Base-by-base conservation (phyloP, 2,329 filamentous ascomycete species). In the Rasamsonia emersonii region DNA sequence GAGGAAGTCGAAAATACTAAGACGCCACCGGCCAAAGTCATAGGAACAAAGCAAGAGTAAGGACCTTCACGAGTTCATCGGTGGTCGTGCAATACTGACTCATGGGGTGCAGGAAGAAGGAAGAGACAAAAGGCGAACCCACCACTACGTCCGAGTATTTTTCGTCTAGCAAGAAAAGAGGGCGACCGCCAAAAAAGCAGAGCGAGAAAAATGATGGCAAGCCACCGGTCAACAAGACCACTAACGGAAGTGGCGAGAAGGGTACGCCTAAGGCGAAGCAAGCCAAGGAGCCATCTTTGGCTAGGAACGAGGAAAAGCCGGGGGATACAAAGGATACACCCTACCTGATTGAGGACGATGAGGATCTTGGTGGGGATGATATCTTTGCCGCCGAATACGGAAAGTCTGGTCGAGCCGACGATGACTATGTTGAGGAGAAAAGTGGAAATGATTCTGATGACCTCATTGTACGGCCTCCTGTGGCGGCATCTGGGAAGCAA, bases 321-420 rank as follows among this genome's bases (percentile, higher is more conserved):
- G n/a, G 26, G 24, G 11, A 15, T 21, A 28, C 34, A n/a, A 51
- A 44, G 15, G 33, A 33, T 17, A 27, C 31, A 6, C 30, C 44
- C 62, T 58, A 44, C 54, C 51, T 53, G 56, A 39, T 81, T 43
- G 74, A 84, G 13, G 80, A 83, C 32, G 79, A 78, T 19, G 69
- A 73, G 5, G 75, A 84, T 26, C 79, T 74, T 26, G 70, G 61
- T 3, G 81, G 75, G n/a, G 82, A 86, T 42, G 88, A 94, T 46
- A 86, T 94, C 13, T 88, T 88, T 56, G 82, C 79, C 9, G 79
- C 81, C 3, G 77, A 84, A 42, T 72, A 71, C 19, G 81, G 77
- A 51, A 72, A 71, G 28, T 65, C 73, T 26, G 75, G 71, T 35
- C 84, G 77, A 52, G 69, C 73, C 9, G 52, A 59, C 29, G 81